phyloP scores from a whole-genome alignment of 1,139 yeast genomes.

The Wickerhamiella pararugosa region DNA sequence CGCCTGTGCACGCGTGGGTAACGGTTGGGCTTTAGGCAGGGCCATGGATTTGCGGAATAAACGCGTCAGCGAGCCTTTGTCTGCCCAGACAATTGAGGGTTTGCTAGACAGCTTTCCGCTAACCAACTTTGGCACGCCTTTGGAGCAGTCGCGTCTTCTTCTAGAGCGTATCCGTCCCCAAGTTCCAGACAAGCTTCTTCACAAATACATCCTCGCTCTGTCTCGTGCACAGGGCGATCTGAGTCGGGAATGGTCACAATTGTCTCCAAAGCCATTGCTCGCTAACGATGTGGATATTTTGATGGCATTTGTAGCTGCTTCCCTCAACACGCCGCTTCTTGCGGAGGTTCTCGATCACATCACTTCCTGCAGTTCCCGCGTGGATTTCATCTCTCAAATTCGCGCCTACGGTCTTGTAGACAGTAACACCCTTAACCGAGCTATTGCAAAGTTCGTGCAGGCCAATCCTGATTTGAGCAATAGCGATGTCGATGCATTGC shows the following conservation, averaged over 20 bases:
- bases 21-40: conserved; percentile 19
- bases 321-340: conserved; percentile 13
- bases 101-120: conserved; percentile 20
- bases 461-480: conserved; percentile 6
- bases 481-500: conserved; percentile 8
- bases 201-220: conserved; percentile 19
- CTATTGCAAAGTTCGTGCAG: conserved; percentile 6
- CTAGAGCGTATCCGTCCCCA: conserved; percentile 13
- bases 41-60: conserved; percentile 17
- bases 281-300: conserved; percentile 9
- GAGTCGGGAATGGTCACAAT: conserved; percentile 17
- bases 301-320: conserved; percentile 16
- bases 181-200: conserved; percentile 14
- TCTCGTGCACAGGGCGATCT: conserved; percentile 20
- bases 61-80: conserved; percentile 1
- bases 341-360: conserved; percentile 15
- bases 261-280: background rate
- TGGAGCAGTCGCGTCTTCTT: background rate
- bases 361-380: too few relatives aligned
- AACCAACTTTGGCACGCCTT: conserved; percentile 6
- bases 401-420: conserved; percentile 4
- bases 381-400: conserved; percentile 12
- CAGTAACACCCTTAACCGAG: conserved; percentile 6
- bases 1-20: conserved; percentile 20
- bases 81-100: conserved; percentile 11